Percentiles rank a stretch among this genome's conserved stretches.
Conservation (phyloP, 2,329 filamentous ascomycete genomes). For the Aspergillus melleus region DNA sequence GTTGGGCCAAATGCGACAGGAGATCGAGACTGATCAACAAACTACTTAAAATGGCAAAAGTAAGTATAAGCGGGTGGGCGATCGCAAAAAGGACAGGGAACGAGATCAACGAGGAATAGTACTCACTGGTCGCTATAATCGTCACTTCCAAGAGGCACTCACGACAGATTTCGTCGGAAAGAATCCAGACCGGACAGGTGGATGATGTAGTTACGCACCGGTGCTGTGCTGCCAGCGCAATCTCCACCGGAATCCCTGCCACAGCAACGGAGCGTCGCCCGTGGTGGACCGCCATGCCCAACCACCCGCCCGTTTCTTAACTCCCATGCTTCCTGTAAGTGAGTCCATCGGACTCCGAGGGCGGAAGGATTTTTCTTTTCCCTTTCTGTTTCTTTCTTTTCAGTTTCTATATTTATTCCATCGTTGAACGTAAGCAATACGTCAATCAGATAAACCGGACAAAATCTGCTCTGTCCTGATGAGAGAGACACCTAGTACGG, state of each 20-base stretch:
- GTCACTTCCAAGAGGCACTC: background rate
- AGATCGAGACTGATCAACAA: slow-evolving; percentile 31
- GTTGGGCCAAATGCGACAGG: background rate
- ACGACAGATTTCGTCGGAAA: background rate
- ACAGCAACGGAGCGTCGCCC: slow-evolving; percentile 31
- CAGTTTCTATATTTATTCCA: background rate
- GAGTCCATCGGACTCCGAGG: background rate
- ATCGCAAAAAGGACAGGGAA: background rate
- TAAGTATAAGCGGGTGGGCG: background rate
- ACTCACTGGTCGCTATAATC: background rate
- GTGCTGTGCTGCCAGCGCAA: slow-evolving; percentile 18
- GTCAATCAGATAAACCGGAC: background rate
- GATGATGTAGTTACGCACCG: slow-evolving; percentile 9
- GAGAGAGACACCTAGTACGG: background rate
- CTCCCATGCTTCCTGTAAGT: background rate
- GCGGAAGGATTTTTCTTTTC: background rate
- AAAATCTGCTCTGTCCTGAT: background rate
- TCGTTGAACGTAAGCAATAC: background rate
- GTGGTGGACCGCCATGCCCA: slow-evolving; percentile 9
- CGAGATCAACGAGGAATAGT: background rate
- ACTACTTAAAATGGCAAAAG: slow-evolving; percentile 33
- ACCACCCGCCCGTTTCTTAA: slow-evolving; percentile 7
- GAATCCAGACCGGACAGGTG: slow-evolving; percentile 3
- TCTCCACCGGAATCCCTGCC: slow-evolving; percentile 35
- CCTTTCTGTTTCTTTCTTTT: background rate